phyloP scores from a whole-genome alignment of 169 alveolate species.

The Condylostoma magnum region DNA sequence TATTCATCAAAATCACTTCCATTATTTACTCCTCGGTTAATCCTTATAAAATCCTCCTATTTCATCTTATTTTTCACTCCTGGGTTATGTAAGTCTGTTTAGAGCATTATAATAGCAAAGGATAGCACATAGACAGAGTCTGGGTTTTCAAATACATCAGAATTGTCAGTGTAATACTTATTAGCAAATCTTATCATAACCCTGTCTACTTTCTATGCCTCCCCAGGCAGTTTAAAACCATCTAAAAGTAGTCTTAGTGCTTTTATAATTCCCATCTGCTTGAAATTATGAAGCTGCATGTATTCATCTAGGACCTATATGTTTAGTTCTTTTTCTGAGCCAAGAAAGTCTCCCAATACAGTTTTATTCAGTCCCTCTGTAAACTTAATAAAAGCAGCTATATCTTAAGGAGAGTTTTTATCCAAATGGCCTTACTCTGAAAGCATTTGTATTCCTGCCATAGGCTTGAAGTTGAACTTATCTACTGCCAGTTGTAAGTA shows the following conservation, averaged over 20 bases:
- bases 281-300: constrained; percentile 46
- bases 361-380: constrained; percentile 47
- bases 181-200: constrained; percentile 91
- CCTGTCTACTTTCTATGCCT: constrained; percentile 92
- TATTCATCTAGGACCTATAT: background rate
- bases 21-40: constrained; percentile 37
- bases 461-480: constrained; percentile 35
- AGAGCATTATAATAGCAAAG: constrained; percentile 89
- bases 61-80: constrained; percentile 66
- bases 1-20: constrained; percentile 58
- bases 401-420: background rate
- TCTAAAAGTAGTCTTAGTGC: constrained; percentile 84
- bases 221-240: constrained; percentile 92
- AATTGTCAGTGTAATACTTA: constrained; percentile 84
- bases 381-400: constrained; percentile 27
- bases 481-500: constrained; percentile 12
- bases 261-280: background rate
- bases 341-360: constrained; percentile 51
- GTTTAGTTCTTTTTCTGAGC: constrained; percentile 28
- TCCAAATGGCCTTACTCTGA: background rate
- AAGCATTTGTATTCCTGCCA: constrained; percentile 26
- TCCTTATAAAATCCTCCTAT: constrained; percentile 56
- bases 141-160: constrained; percentile 80
- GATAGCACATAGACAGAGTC: constrained; percentile 88
- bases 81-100: constrained; percentile 90